Evolutionary conservation across 192 early-diverging fungal genomes (phyloP), one percentile per base, ranked within the genome.

Genomic region (Podila verticillata): DNA sequence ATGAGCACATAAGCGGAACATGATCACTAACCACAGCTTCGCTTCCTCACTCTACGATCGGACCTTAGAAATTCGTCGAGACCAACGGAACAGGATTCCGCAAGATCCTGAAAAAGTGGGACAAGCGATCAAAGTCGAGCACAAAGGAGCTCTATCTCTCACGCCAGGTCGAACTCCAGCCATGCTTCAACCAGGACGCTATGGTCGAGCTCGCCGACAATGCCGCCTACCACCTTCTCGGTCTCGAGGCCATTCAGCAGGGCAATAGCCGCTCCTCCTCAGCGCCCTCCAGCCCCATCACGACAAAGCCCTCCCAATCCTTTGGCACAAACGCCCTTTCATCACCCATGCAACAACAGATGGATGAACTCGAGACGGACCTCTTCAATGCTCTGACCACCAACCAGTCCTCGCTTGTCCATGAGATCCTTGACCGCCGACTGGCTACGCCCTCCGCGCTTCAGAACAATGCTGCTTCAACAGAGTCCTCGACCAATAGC

Each of bases 81-180:
- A 89, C 98, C 44, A 99, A 99, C 82, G 92, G 89, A 32, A 95
- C 93, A 22, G 98, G 98, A 32, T 99, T 99, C 79, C 86, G 97
- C 34, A 99, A 99, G 89, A 99, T 99, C 58, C 77, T 99, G 61
- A 99, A 99, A 81, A 99, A 99, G 83, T 99, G 96, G 96, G 98
- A 99, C 90, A 99, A 99, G 86, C 91, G 98, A 34, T 94, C 95
- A 58, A 98, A 99, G 83, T 95, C 96, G 4, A 94, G 92, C 59
- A 99, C 96, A 29, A 99, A 98, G 73, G 98, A 99, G 77, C 89
- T 99, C 36, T 99, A 99, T 72, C 89, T 99, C 12, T 93, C 95
- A 3, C 92, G 98, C 13, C 98, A 99, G 80, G 91, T 99, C 39
- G 98, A 99, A 62, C 93, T 99, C 22, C 97, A 98, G 81, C 98